Percentiles rank a stretch among this genome's conserved stretches.
Conservation (phyloP, 805 yeast species). For the Hanseniaspora vineae region DNA sequence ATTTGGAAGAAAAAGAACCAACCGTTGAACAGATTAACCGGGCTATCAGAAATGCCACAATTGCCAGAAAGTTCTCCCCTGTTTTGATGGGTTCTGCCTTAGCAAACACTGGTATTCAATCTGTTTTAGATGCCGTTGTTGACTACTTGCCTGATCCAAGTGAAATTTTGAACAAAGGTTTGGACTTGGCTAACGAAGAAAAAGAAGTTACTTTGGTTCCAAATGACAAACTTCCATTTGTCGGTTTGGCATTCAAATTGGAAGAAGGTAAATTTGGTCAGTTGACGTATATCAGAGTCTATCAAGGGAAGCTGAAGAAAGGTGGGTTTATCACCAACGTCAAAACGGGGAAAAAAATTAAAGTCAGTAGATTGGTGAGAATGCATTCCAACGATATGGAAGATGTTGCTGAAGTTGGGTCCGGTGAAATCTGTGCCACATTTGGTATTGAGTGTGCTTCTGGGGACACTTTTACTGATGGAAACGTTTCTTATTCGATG, state of each 20-base stretch:
- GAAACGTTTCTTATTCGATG: conserved; percentile 66
- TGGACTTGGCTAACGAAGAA: conserved; percentile 57
- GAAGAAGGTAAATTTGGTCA: conserved; percentile 99
- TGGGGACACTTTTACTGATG: conserved; percentile 94
- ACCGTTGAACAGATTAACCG: conserved; percentile 66
- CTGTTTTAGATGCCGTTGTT: conserved; percentile 89
- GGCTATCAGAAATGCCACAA: conserved; percentile 91
- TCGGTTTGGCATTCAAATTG: conserved; percentile 95
- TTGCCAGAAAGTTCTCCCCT: conserved; percentile 94
- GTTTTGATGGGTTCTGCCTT: conserved; percentile 99
- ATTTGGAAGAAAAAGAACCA: conserved; percentile 82
- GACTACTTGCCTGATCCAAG: conserved; percentile 94
- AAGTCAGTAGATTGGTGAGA: conserved; percentile 86
- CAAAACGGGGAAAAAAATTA: conserved; percentile 85
- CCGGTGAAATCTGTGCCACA: conserved; percentile 99
- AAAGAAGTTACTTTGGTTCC: conserved; percentile 64
- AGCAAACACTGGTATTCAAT: conserved; percentile 93
- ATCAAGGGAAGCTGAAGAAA: conserved; percentile 88
- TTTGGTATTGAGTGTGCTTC: conserved; percentile 98
- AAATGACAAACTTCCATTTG: conserved; percentile 64
- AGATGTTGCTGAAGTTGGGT: conserved; percentile 87
- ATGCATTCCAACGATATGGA: conserved; percentile 99
- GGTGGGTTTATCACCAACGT: conserved; percentile 82
- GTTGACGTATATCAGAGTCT: conserved; percentile 90
- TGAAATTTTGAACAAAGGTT: conserved; percentile 80